phyloP scores from a whole-genome alignment of 1,284 basidiomycete species.

The Malassezia caprae region DNA sequence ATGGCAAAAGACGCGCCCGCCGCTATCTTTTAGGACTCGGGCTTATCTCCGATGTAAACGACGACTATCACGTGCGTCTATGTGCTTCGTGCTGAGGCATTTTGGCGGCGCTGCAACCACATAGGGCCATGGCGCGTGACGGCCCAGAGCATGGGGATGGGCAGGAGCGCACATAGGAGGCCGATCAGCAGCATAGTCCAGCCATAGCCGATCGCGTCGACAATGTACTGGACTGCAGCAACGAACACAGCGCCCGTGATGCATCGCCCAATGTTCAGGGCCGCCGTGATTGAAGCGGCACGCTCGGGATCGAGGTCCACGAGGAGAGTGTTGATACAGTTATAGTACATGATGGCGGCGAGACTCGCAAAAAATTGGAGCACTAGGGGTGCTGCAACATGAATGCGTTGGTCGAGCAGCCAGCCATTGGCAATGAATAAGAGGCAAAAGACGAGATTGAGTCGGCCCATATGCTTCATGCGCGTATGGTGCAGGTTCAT shows the following conservation, averaged over 20 bases:
- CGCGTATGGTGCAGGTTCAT: constrained; percentile 8
- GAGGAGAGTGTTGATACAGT: constrained; percentile 10
- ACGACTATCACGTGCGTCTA: not conserved
- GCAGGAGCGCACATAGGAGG: not conserved
- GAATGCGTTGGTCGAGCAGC: constrained; percentile 3
- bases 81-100: not conserved
- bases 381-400: constrained; percentile 13
- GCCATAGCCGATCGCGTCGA: constrained; percentile 13
- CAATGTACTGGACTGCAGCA: constrained; percentile 8
- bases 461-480: not conserved
- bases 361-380: constrained; percentile 14
- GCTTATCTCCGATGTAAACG: not conserved
- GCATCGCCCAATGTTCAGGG: constrained; percentile 16
- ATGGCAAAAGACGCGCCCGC: not conserved
- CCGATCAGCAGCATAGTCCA: constrained; percentile 13
- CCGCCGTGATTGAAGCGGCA: constrained; percentile 16
- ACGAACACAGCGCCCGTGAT: constrained; percentile 9
- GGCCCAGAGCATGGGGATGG: constrained; percentile 1
- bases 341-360: constrained; percentile 5
- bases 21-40: too few species aligned
- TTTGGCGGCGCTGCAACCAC: constrained; percentile 1
- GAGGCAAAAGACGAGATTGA: not conserved
- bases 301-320: constrained; percentile 8
- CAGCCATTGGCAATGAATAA: constrained; percentile 10
- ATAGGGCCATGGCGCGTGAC: not conserved